Evolutionary conservation across 192 early-diverging fungal species (phyloP), one percentile per base, ranked within the genome.

Genomic region (Rhizoclosmatium globosum): DNA sequence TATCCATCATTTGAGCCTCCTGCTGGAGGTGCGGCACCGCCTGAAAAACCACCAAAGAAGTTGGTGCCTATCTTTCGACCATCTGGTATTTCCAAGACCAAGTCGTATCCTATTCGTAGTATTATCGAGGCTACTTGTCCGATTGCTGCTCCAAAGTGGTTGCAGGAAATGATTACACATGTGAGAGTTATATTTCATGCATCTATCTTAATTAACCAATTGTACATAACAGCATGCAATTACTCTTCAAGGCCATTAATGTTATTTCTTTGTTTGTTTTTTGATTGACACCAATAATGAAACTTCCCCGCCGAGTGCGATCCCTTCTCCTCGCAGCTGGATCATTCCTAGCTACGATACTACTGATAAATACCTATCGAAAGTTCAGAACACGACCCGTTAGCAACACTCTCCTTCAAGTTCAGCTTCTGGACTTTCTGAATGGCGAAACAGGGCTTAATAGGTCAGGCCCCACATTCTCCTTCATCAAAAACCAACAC

Each of bases 71-170:
- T 87, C 38, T 89, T 89, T 69, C 56, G 82, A 43, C 86, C 85
- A 15, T 80, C 76, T 56, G 87, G 87, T 38, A 78, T 84, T 3
- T 42, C 17, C 38, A 65, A 65, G 64, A 74, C 82, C 31, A 84
- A 81, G 44, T 75, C 74, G 7, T 89, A 89, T 68, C 87, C 87
- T 46, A 81, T 84, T n/a, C 64, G 84, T 0, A 78, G 74, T 48
- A 84, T 89, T 21, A 83, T 89, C 45, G 87, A 87, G 59, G 80
- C 71, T 43, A 84, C 77, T 42, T 83, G 71, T 41, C 87, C 87
- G 39, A 47, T 86, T 39, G 86, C 83, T 17, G 81, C 86, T 13
- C 87, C 87, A 47, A 43, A 23, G 13, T 89, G 87, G 87, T 73
- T 87, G 23, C 82, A 86, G 48, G 82, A 87, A 4, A 17, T 79